Conservation (phyloP, 176 grass and related monocot genomes). For the Aegilops sharonensis region DNA sequence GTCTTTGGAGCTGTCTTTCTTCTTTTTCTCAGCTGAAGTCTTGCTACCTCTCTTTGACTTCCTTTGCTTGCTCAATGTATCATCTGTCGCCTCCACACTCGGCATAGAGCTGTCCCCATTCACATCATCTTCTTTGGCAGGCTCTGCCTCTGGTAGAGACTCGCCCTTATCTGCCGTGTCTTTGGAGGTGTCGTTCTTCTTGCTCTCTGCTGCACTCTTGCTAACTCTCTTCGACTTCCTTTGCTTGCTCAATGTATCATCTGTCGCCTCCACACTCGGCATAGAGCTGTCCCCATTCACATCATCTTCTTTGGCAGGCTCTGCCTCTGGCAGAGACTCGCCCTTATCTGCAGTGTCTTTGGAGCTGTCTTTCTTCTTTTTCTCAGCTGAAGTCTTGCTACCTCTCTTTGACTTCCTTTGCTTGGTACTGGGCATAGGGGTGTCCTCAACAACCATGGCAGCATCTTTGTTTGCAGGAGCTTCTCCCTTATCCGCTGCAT, state of each 20-base stretch:
- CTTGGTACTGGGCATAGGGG: constrained; percentile 7
- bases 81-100: too few relatives aligned
- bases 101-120: neutral
- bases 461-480: neutral
- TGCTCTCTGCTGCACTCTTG: constrained; percentile 13
- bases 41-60: neutral
- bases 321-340: neutral
- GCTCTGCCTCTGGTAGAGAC: neutral
- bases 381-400: neutral
- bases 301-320: constrained; percentile 5
- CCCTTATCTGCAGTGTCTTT: neutral
- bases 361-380: constrained; percentile 2
- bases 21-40: constrained; percentile 14
- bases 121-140: constrained; percentile 4
- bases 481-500: neutral
- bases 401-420: constrained; percentile 3
- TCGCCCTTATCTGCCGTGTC: neutral
- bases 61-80: too few relatives aligned
- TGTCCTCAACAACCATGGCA: neutral
- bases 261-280: neutral
- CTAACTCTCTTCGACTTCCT: neutral
- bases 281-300: neutral
- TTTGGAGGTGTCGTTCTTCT: constrained; percentile 1
- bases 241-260: constrained; percentile 23
- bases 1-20: neutral